Conservation (phyloP, 345 rosid genomes). For the Populus ilicifolia region DNA sequence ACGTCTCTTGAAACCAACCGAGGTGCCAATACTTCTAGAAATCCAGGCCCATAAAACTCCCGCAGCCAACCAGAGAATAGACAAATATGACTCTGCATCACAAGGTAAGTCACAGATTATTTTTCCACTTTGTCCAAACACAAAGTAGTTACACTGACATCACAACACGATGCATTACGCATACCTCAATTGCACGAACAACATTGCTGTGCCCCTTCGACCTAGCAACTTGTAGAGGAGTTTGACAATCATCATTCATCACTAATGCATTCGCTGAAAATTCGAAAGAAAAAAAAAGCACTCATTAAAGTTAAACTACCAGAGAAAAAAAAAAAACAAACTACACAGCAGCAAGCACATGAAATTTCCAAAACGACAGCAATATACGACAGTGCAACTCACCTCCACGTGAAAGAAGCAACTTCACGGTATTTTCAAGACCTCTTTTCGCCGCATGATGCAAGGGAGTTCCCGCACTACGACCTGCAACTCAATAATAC, state of each 20-base stretch:
- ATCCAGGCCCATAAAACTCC: constrained; percentile 78
- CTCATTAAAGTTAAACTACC: neutral
- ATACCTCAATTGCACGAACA: constrained; percentile 87
- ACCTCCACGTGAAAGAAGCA: constrained; percentile 87
- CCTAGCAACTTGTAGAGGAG: constrained; percentile 90
- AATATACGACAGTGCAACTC: neutral
- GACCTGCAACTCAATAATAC: constrained; percentile 41
- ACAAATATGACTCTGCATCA: constrained; percentile 70
- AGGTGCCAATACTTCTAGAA: constrained; percentile 80
- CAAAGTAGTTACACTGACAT: neutral
- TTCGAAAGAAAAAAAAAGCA: neutral
- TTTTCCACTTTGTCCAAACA: neutral
- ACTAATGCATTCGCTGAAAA: constrained; percentile 74
- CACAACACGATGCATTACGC: neutral
- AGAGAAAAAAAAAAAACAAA: neutral
- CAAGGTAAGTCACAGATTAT: neutral
- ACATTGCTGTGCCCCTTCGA: constrained; percentile 63
- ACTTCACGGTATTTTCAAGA: constrained; percentile 62
- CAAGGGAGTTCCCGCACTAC: constrained; percentile 84
- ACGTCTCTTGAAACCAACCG: constrained; percentile 81
- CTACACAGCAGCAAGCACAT: neutral
- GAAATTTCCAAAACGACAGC: neutral
- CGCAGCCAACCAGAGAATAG: constrained; percentile 95
- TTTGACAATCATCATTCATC: constrained; percentile 84
- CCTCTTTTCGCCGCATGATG: constrained; percentile 99